These are phyloP conservation scores for Cercospora zeae-maydis DNA, from an alignment of 2,329 filamentous ascomycete species.

Conservation along the genomic window DNA sequence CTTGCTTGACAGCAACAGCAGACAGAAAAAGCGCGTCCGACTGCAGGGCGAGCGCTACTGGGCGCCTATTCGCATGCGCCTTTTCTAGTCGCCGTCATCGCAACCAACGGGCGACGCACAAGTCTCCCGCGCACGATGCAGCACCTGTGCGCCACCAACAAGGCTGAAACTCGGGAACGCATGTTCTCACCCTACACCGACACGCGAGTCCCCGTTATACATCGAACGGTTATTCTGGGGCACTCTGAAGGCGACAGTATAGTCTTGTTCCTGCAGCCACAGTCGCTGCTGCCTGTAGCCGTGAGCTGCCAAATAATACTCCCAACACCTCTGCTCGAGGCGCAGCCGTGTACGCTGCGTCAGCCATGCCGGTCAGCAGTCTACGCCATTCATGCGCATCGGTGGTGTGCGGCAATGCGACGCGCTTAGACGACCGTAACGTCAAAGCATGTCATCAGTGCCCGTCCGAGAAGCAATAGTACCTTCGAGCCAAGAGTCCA, in stretches of 20 bases:
- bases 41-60: neutral
- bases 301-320: neutral
- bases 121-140: neutral
- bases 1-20: neutral
- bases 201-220: neutral
- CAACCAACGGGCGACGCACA: neutral
- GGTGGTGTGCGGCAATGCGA: neutral
- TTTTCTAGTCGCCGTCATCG: neutral
- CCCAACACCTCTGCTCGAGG: neutral
- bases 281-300: neutral
- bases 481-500: no score
- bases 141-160: slow-evolving; percentile 9
- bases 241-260: neutral
- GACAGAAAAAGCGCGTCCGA: neutral
- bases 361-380: neutral
- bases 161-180: slow-evolving; percentile 3
- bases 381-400: neutral
- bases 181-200: neutral
- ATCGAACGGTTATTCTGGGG: neutral
- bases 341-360: neutral
- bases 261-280: no score
- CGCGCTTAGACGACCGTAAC: neutral
- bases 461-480: no score
- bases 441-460: neutral
- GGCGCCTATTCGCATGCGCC: neutral